Evolutionary conservation across 2,329 filamentous ascomycete species (phyloP).

Genomic region (Monosporascus sp.): DNA sequence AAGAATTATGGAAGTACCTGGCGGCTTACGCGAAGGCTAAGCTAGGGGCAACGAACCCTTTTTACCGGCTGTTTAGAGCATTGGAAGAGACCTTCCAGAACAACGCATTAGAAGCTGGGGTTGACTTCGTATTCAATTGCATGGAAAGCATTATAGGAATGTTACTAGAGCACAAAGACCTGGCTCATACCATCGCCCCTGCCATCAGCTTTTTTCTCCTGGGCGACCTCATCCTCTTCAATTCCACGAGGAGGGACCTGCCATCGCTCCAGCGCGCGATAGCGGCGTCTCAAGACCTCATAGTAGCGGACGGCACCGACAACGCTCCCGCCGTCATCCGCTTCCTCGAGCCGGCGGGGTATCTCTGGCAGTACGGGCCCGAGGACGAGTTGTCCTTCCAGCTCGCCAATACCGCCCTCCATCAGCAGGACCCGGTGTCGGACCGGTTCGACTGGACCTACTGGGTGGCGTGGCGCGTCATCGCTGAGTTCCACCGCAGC

Average conservation of each 20-base stretch:
- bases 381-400: slow-evolving; percentile 12
- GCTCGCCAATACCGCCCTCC: slow-evolving; percentile 8
- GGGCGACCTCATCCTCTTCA: slow-evolving; percentile 11
- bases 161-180: slow-evolving; percentile 10
- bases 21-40: slow-evolving; percentile 10
- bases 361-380: slow-evolving; percentile 14
- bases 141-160: slow-evolving; percentile 17
- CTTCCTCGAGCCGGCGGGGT: slow-evolving; percentile 10
- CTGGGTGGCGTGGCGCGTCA: slow-evolving; percentile 14
- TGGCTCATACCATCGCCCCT: slow-evolving; percentile 10
- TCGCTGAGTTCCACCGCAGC: slow-evolving; percentile 12
- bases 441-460: slow-evolving; percentile 10
- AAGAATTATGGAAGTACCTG: slow-evolving; percentile 15
- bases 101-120: slow-evolving; percentile 7
- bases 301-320: not conserved
- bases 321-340: slow-evolving; percentile 4
- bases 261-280: slow-evolving; percentile 9
- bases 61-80: slow-evolving; percentile 9
- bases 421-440: slow-evolving; percentile 4
- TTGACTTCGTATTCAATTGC: slow-evolving; percentile 15
- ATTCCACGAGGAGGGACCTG: slow-evolving; percentile 10
- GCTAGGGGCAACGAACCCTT: slow-evolving; percentile 8
- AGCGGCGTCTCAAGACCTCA: slow-evolving; percentile 2
- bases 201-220: slow-evolving; percentile 12
- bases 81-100: slow-evolving; percentile 11